Base-by-base conservation (phyloP, 768 basidiomycete genomes). In the Coprinellus micaceus region DNA sequence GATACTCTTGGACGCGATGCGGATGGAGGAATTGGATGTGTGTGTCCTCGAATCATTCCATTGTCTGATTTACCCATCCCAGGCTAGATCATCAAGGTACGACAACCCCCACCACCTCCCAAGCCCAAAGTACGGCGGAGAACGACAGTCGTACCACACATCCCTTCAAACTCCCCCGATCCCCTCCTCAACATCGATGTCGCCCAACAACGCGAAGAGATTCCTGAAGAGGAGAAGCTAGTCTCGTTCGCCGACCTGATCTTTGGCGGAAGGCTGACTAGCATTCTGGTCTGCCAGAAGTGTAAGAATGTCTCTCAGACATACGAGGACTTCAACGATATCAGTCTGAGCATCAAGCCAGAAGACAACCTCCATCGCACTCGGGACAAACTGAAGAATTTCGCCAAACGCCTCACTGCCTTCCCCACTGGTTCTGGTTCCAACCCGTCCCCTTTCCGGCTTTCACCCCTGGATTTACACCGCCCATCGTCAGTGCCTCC, bases 281-380 rank as follows among this genome's bases (percentile, higher is more conserved):
- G 89, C 72, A 87, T 97, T 66, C 87, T 98, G 48, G 89, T 98
- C 2, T 98, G 95, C 69, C 92, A 94, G 62, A 83, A 84, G 57
- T 98, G 95, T 82, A 95, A 96, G 69, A 85, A 91, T 64, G 84
- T 97, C 49, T 96, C 94, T 2, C 86, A 93, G 61, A 91, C 89
- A 4, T 89, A 90, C 66, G 95, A 98, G 69, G 92, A 94, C 66
- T 98, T 97, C 69, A 88, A 89, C 68, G 95, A 97, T 69, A 86
- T 98, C 63, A 93, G 91, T 51, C 75, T 98, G 30, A 89, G 88
- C 69, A 88, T 95, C 69, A 91, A 88, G 67, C 81, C 86, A 0
- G 90, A 94, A 59, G 88, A 92, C 61, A 89, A 89, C 52, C 49
- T 40, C 75, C 82, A 81, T 54, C 79, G 88, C 52, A 96, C 86